Conservation (phyloP, 495 filamentous ascomycete genomes). For the Neurospora tetrasperma region DNA sequence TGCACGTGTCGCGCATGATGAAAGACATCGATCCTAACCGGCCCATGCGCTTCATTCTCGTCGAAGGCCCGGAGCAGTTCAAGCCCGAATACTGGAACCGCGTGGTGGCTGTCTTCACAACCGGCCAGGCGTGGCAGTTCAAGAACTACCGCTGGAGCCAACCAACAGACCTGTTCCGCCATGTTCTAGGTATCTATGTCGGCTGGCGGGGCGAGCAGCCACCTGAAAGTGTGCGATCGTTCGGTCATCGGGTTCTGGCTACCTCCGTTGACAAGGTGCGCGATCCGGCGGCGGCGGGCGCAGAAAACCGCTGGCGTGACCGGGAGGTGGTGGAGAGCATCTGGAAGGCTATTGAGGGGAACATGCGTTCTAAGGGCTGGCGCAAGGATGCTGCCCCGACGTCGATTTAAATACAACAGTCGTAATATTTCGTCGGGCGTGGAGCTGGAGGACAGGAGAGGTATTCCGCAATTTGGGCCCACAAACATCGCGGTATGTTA, state of each 20-base stretch:
- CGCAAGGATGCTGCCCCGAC: conserved; percentile 51
- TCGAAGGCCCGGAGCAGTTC: conserved; percentile 86
- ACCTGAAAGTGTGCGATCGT: conserved; percentile 65
- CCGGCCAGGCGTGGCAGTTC: conserved; percentile 97
- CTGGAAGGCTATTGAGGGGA: conserved; percentile 81
- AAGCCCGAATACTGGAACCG: conserved; percentile 96
- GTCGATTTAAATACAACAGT: conserved; percentile 25
- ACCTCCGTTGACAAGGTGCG: conserved; percentile 74
- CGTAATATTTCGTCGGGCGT: background rate
- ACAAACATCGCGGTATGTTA: background rate
- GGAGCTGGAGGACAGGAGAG: background rate
- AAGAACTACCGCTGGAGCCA: conserved; percentile 95
- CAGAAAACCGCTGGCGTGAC: conserved; percentile 74
- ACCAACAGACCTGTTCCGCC: conserved; percentile 77
- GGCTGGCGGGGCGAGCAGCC: conserved; percentile 81
- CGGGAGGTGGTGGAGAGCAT: conserved; percentile 87
- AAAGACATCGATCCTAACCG: conserved; percentile 61
- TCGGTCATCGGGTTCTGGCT: conserved; percentile 72
- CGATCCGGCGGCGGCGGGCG: conserved; percentile 37
- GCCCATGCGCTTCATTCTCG: conserved; percentile 85
- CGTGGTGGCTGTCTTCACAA: conserved; percentile 95
- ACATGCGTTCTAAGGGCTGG: conserved; percentile 83
- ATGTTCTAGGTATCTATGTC: conserved; percentile 78
- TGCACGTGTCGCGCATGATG: conserved; percentile 70
- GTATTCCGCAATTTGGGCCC: background rate